These are phyloP conservation scores for Arthrobotrys sinensis DNA, from an alignment of 2,329 filamentous ascomycete genomes.

Conservation along the genomic window DNA sequence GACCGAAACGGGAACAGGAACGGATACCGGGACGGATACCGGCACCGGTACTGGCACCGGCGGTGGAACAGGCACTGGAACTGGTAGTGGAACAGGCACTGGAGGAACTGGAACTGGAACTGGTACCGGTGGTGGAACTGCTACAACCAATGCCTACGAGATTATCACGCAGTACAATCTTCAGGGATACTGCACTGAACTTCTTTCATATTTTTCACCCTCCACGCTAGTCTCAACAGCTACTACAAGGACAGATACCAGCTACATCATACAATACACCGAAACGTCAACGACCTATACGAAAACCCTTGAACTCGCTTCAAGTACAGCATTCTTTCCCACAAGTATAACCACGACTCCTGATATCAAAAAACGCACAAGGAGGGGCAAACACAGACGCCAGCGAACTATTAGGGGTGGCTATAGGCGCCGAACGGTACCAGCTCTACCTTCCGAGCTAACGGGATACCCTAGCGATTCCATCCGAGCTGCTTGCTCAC, in stretches of 20 bases:
- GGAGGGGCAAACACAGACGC: neutral
- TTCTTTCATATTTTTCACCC: conserved; percentile 1
- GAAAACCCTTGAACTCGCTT: neutral
- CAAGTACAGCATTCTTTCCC: neutral
- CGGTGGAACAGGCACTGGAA: too few species aligned
- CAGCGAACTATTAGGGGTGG: too few species aligned
- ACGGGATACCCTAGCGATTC: neutral
- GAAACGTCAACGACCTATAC: neutral
- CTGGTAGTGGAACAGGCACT: too few species aligned
- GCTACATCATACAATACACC: neutral
- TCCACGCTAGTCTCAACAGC: neutral
- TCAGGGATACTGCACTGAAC: conserved; percentile 17
- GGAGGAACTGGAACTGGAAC: neutral
- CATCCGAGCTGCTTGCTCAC: neutral
- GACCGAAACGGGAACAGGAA: neutral
- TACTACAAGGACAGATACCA: neutral
- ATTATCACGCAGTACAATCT: conserved; percentile 21
- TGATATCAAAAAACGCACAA: neutral
- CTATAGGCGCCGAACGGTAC: neutral
- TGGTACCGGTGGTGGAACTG: neutral
- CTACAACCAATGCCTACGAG: neutral
- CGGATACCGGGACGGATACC: neutral
- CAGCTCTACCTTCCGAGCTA: neutral
- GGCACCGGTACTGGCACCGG: neutral
- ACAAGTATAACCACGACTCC: neutral